phyloP scores from a whole-genome alignment of 331 rosid genomes.

The Prunus yedoensis region DNA sequence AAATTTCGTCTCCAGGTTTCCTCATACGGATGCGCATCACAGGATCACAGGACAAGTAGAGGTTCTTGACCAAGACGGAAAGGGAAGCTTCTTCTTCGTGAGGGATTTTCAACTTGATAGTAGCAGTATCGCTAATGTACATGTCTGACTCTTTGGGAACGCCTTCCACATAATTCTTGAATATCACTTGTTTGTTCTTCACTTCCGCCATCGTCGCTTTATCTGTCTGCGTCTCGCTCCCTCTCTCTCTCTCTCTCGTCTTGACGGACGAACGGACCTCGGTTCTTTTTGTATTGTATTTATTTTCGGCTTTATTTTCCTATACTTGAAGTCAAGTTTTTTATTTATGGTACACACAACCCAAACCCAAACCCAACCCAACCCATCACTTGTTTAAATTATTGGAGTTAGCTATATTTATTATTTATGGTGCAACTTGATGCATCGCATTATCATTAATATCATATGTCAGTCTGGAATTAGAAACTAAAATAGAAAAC shows the following conservation, averaged over 20 bases:
- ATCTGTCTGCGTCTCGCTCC: background rate
- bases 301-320: no score
- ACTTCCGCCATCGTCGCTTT: conserved; percentile 10
- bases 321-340: no score
- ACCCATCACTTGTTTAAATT: no score
- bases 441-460: no score
- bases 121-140: conserved; percentile 1
- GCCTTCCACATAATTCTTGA: conserved; percentile 24
- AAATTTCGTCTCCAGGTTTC: background rate
- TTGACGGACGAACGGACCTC: no score
- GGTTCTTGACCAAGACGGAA: conserved; percentile 30
- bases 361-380: no score
- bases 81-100: conserved; percentile 2
- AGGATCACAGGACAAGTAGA: conserved; percentile 41
- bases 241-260: background rate
- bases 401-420: no score
- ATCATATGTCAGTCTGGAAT: no score
- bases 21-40: conserved; percentile 33
- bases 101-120: conserved; percentile 31
- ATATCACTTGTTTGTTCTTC: conserved; percentile 36
- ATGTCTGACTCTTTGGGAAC: conserved; percentile 37
- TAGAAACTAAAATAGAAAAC: no score
- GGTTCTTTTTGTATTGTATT: no score
- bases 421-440: no score
- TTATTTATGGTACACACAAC: no score